Base-by-base conservation (phyloP, 2,329 filamentous ascomycete species). In the Paracorniculantispora psalliotae region DNA sequence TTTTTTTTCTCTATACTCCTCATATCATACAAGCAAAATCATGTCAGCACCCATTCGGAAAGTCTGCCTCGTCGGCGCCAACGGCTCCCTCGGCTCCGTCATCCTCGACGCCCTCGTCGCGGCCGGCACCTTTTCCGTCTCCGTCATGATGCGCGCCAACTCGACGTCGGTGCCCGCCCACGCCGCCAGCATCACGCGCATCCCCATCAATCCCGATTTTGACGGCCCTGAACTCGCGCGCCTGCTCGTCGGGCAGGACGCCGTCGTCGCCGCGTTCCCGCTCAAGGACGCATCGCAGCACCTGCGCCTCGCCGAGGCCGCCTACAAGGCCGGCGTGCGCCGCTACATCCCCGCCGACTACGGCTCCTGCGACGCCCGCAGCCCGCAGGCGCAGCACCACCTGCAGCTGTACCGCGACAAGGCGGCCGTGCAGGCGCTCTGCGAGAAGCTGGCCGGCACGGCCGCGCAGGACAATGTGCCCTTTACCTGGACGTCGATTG, bases 301-400 rank as follows among this genome's bases (percentile, higher is more conserved):
- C 53, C 61, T 74, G 6, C 70, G 81, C 8, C 74, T 87, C 57
- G 79, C 84, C 47, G 79, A 87, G 53, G 85, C 84, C 0, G 79
- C 84, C 25, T 76, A 81, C 43, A 75, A 75, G 6, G 84, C 83
- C 4, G 83, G 84, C 23, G 83, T 88, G 2, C 77, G 82, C 63
- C 78, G 83, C 26, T 86, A 85, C 72, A 75, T 88, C 43, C 84
- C 85, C 2, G 81, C 81, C 15, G 85, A 88, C 63, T 88, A 80
- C 61, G 76, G 75, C 35, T 67, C 69, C 62, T 73, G 71, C 53
- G 72, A 74, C 60, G 71, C 72, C 1, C 65, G 67, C 46, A 68
- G 65, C n/a, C 71, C 71, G 26, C 70, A 76, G 63, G 66, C 70
- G 0, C 69, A 68, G 60, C 65, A 67, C 23, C 61, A 70, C 2